Evolutionary conservation across 495 filamentous ascomycete genomes (phyloP).

Genomic region (Penicillium verhagenii): DNA sequence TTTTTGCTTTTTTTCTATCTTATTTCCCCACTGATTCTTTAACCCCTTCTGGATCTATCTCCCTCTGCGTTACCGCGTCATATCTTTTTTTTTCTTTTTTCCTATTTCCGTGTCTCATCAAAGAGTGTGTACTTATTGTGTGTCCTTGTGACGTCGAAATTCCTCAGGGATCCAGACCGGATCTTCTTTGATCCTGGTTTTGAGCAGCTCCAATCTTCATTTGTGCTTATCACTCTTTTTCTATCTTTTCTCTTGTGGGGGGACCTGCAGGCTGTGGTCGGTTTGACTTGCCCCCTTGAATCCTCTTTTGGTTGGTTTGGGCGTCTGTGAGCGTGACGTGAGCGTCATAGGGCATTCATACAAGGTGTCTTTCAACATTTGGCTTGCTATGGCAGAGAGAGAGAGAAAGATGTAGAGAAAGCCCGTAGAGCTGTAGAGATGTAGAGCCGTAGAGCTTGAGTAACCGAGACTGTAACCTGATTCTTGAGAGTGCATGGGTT

Average conservation of each 20-base stretch:
- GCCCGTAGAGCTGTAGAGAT: not conserved
- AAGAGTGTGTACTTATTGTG: slow-evolving; percentile 34
- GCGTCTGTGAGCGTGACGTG: slow-evolving; percentile 21
- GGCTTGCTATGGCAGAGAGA: slow-evolving; percentile 4
- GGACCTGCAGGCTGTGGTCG: not conserved
- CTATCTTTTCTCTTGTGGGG: not conserved
- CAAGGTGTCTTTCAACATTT: slow-evolving; percentile 10
- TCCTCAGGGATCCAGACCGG: slow-evolving; percentile 18
- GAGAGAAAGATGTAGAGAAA: not conserved
- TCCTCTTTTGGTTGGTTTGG: slow-evolving; percentile 2
- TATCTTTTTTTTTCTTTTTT: slow-evolving; percentile 24
- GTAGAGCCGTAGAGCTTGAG: not conserved
- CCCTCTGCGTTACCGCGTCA: slow-evolving; percentile 25
- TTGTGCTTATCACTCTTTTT: slow-evolving; percentile 15
- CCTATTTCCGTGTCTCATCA: slow-evolving; percentile 23
- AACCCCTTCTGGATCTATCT: too few species aligned
- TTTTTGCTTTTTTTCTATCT: slow-evolving; percentile 12
- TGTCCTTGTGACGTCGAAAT: slow-evolving; percentile 19
- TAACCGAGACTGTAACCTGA: not conserved
- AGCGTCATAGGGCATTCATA: slow-evolving; percentile 19
- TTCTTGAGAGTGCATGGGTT: not conserved
- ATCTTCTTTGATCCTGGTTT: slow-evolving; percentile 23
- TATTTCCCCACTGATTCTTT: too few species aligned
- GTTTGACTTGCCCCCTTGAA: not conserved
- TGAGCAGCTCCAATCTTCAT: slow-evolving; percentile 29